These are phyloP conservation scores for Magnusiomyces tetraspermus DNA, from an alignment of 1,139 yeast species.

Conservation along the genomic window DNA sequence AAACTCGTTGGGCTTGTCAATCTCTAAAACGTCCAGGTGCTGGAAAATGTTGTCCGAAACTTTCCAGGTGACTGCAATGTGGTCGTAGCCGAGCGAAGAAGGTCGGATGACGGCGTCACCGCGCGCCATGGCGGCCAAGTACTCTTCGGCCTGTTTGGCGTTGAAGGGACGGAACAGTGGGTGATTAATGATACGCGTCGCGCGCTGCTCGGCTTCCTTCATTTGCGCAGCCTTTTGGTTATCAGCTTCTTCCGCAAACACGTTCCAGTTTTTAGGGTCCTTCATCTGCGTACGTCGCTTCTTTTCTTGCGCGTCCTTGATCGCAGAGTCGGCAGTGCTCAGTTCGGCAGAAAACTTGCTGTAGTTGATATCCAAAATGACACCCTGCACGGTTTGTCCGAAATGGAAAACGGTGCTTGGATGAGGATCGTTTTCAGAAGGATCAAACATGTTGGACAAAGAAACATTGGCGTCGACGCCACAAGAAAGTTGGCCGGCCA, in stretches of 20 bases:
- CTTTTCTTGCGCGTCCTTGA: conserved; percentile 46
- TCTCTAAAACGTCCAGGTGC: conserved; percentile 79
- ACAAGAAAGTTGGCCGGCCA: conserved; percentile 61
- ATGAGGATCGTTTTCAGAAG: conserved; percentile 34
- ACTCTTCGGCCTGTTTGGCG: conserved; percentile 85
- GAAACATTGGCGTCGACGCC: conserved; percentile 64
- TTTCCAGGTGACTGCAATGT: conserved; percentile 92
- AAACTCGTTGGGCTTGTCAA: conserved; percentile 52
- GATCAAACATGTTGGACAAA: conserved; percentile 56
- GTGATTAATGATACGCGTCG: conserved; percentile 76
- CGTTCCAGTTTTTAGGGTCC: conserved; percentile 72
- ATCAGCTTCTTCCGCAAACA: conserved; percentile 62
- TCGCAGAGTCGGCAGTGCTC: conserved; percentile 58
- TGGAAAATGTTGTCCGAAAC: conserved; percentile 86
- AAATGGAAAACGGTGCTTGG: conserved; percentile 42
- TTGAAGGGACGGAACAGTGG: conserved; percentile 81
- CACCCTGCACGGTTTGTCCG: conserved; percentile 85
- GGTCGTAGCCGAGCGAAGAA: conserved; percentile 81
- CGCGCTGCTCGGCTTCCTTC: conserved; percentile 44
- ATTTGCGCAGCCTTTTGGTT: conserved; percentile 42
- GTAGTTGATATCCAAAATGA: conserved; percentile 59
- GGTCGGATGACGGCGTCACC: conserved; percentile 96
- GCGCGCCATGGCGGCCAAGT: conserved; percentile 73
- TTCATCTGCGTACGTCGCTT: conserved; percentile 36
- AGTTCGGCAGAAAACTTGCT: conserved; percentile 64